These are phyloP conservation scores for Xylaria longipes DNA, from an alignment of 495 filamentous ascomycete genomes.

Conservation along the genomic window DNA sequence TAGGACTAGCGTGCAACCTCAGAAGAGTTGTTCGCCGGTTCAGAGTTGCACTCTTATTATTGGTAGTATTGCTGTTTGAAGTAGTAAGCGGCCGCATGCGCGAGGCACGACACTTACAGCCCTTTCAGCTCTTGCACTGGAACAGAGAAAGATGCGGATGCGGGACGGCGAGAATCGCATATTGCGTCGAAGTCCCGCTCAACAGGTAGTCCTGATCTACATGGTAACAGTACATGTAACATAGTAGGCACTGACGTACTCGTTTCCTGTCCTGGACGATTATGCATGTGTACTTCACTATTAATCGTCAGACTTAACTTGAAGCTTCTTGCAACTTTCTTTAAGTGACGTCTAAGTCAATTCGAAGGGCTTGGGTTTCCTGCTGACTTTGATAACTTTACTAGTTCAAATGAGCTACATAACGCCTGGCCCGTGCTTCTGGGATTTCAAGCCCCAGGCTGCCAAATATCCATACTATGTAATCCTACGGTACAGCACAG, in stretches of 20 bases:
- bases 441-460: not conserved
- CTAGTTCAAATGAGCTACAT: not conserved
- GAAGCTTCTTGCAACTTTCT: not conserved
- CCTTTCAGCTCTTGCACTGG: not conserved
- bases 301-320: not conserved
- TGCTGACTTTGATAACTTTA: not conserved
- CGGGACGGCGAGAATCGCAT: not conserved
- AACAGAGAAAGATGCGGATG: not conserved
- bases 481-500: not conserved
- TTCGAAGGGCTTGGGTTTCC: not conserved
- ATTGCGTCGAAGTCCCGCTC: not conserved
- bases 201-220: not conserved
- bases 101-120: not conserved
- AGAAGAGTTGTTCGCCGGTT: not conserved
- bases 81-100: not conserved
- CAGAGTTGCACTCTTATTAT: not conserved
- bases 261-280: not conserved
- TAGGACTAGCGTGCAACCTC: not conserved
- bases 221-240: not conserved
- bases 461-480: not conserved
- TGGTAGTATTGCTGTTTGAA: not conserved
- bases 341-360: not conserved
- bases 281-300: not conserved
- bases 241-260: not conserved
- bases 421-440: not conserved